phyloP scores from a whole-genome alignment of 768 basidiomycete genomes.

The Termitomyces sp. region DNA sequence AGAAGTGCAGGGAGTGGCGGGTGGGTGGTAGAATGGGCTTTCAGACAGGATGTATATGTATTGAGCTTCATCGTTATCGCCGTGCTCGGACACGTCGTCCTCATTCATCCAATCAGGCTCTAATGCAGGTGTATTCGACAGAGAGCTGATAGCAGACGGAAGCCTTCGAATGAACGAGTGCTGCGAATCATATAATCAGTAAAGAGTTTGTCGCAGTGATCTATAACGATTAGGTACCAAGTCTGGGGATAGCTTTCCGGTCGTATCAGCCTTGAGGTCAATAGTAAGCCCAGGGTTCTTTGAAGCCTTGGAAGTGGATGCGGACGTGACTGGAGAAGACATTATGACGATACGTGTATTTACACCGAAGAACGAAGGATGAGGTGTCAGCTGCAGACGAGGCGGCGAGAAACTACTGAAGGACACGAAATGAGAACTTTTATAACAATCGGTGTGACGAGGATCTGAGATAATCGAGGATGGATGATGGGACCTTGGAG shows the following conservation, averaged over 20 bases:
- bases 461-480: neutral
- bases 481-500: conserved; percentile 1
- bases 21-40: conserved; percentile 34
- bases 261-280: conserved; percentile 2
- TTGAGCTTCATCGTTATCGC: conserved; percentile 25
- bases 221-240: neutral
- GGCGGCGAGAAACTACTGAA: neutral
- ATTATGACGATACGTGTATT: conserved; percentile 1
- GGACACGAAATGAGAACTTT: neutral
- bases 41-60: conserved; percentile 35
- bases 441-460: conserved; percentile 1
- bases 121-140: conserved; percentile 15
- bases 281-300: conserved; percentile 18
- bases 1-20: conserved; percentile 23
- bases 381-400: neutral
- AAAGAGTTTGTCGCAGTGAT: neutral
- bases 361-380: neutral
- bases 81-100: conserved; percentile 7
- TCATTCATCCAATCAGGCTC: conserved; percentile 15
- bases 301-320: conserved; percentile 11
- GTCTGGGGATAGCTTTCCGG: neutral
- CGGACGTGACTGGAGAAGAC: conserved; percentile 13
- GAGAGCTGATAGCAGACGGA: conserved; percentile 8
- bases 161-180: neutral
- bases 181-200: neutral